Conservation (phyloP, 257 asterid species). For the Solanum ossicruentum region DNA sequence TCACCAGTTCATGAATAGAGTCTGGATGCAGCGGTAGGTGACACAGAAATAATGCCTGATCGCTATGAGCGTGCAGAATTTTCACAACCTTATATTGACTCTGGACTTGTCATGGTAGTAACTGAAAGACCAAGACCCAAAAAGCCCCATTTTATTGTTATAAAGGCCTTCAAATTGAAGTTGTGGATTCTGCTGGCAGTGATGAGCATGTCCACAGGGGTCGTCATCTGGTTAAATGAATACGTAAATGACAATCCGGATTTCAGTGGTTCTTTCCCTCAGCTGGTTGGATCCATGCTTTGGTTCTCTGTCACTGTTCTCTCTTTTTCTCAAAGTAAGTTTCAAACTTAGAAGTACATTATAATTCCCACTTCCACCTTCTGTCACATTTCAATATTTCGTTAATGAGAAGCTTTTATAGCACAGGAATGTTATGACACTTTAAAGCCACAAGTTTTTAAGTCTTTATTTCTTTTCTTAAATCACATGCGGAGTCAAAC, state of each 20-base stretch:
- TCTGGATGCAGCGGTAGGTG: constrained; percentile 65
- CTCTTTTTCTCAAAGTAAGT: constrained; percentile 45
- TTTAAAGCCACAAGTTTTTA: neutral
- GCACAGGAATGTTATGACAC: neutral
- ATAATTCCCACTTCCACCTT: neutral
- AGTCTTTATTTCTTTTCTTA: neutral
- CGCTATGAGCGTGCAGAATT: constrained; percentile 35
- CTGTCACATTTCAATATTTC: neutral
- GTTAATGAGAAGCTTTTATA: neutral
- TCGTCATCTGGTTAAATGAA: constrained; percentile 45
- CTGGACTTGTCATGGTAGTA: constrained; percentile 60
- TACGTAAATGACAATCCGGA: constrained; percentile 26
- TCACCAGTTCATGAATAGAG: constrained; percentile 12
- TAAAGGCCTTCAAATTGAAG: constrained; percentile 32
- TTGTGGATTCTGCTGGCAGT: constrained; percentile 39
- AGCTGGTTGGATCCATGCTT: constrained; percentile 24
- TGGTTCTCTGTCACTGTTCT: constrained; percentile 60
- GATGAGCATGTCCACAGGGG: constrained; percentile 30
- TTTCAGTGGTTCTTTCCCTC: constrained; percentile 17
- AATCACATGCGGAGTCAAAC: neutral
- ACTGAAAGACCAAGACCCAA: constrained; percentile 17
- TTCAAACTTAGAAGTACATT: neutral
- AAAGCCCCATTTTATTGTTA: constrained; percentile 15
- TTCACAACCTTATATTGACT: constrained; percentile 53
- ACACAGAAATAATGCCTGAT: constrained; percentile 43